These are phyloP conservation scores for Stygiomarasmius scandens DNA, from an alignment of 1,284 basidiomycete species.

Conservation along the genomic window DNA sequence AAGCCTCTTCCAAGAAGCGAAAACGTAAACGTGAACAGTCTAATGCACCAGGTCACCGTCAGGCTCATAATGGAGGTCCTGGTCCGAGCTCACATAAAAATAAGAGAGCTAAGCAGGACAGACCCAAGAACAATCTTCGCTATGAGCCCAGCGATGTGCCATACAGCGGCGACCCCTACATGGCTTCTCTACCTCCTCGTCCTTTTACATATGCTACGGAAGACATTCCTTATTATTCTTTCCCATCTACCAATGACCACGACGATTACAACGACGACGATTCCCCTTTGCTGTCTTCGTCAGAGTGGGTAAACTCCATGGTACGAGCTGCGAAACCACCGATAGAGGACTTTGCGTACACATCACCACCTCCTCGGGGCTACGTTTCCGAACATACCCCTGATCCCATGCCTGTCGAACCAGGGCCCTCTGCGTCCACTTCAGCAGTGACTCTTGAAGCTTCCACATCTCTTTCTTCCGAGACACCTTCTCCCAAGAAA, in stretches of 20 bases:
- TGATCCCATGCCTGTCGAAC: neutral
- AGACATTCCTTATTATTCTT: neutral
- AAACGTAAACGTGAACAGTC: slow-evolving; percentile 18
- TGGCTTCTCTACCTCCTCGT: neutral
- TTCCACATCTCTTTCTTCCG: slow-evolving; percentile 7
- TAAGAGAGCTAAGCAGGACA: slow-evolving; percentile 9
- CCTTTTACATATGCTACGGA: neutral
- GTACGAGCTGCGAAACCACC: slow-evolving; percentile 31
- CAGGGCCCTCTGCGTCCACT: slow-evolving; percentile 6
- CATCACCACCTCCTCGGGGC: neutral
- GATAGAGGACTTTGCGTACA: neutral
- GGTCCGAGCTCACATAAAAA: neutral
- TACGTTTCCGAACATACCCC: neutral
- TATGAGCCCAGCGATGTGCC: too few relatives aligned
- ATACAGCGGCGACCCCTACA: neutral
- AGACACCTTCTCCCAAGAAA: slow-evolving; percentile 14
- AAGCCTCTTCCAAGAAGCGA: slow-evolving; percentile 10
- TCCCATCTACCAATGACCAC: neutral
- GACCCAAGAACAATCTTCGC: neutral
- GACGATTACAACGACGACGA: slow-evolving; percentile 8
- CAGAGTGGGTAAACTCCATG: slow-evolving; percentile 47
- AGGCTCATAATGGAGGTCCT: neutral
- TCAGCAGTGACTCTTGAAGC: neutral
- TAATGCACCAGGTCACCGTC: neutral
- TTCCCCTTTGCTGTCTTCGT: slow-evolving; percentile 20